Percentiles rank a stretch among this genome's conserved stretches.
These are phyloP conservation scores for Solanum hybrid DNA, from an alignment of 305 asterid species.

Conservation along the genomic window DNA sequence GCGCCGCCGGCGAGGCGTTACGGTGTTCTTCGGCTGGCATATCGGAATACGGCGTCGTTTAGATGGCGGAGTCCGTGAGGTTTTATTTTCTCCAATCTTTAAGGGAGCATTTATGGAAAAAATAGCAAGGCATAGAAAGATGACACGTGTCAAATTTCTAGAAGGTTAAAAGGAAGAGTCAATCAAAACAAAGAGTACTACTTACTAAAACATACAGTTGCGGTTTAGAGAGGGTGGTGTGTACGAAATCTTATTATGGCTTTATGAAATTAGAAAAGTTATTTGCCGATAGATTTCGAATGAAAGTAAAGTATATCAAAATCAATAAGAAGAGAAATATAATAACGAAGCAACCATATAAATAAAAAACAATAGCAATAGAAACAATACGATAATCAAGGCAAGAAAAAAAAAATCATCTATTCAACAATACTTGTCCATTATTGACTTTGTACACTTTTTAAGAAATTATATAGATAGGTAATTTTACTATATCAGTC, in stretches of 20 bases:
- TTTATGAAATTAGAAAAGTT: too few relatives aligned
- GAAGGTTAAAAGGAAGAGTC: neutral
- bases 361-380: neutral
- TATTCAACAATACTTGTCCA: too few relatives aligned
- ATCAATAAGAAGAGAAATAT: neutral
- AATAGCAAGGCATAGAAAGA: neutral
- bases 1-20: slow-evolving; percentile 32
- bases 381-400: neutral
- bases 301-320: neutral
- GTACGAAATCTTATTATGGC: too few relatives aligned
- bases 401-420: too few relatives aligned
- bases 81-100: neutral
- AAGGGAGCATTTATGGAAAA: neutral
- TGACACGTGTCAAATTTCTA: neutral
- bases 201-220: too few relatives aligned
- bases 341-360: neutral
- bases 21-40: slow-evolving; percentile 64
- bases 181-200: neutral
- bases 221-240: too few relatives aligned
- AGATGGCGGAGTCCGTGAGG: neutral
- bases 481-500: too few relatives aligned
- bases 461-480: too few relatives aligned
- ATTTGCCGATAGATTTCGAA: too few relatives aligned
- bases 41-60: neutral
- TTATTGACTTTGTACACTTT: too few relatives aligned